A percentile compares a stretch with the other conserved stretches of the same genome.
Conservation (phyloP, 768 basidiomycete species). For the Saitozyma sp. region DNA sequence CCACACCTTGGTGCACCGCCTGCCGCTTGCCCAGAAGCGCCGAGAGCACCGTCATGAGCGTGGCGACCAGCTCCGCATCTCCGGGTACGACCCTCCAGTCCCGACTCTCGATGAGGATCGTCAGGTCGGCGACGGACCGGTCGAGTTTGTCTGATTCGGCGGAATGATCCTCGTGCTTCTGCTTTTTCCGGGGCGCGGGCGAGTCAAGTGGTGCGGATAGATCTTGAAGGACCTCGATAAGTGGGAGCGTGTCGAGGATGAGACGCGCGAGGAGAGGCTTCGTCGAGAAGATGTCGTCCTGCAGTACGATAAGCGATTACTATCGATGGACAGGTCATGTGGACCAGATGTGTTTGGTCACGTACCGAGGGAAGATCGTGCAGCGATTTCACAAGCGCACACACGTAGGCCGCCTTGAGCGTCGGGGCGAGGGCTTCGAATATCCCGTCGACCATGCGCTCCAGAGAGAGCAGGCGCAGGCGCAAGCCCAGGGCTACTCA, state of each 20-base stretch:
- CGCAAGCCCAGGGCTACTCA: conserved; percentile 4
- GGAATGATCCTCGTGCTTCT: conserved; percentile 56
- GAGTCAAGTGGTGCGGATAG: conserved; percentile 32
- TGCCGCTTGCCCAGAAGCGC: conserved; percentile 61
- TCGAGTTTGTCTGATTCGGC: conserved; percentile 17
- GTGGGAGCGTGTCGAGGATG: conserved; percentile 13
- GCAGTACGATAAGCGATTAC: background rate
- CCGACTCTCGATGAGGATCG: conserved; percentile 63
- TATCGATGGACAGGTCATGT: too few relatives aligned
- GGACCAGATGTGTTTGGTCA: background rate
- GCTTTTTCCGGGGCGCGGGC: conserved; percentile 50
- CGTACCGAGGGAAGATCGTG: conserved; percentile 11
- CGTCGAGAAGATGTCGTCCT: conserved; percentile 16
- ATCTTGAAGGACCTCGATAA: conserved; percentile 20
- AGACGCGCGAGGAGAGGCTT: conserved; percentile 16
- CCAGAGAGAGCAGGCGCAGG: conserved; percentile 19
- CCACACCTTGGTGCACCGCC: conserved; percentile 62
- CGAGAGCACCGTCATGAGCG: conserved; percentile 70
- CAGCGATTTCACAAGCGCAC: conserved; percentile 60
- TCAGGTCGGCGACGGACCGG: conserved; percentile 33
- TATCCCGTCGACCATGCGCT: conserved; percentile 54
- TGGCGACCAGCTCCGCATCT: conserved; percentile 69
- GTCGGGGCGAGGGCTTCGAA: conserved; percentile 61
- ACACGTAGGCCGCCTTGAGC: conserved; percentile 62
- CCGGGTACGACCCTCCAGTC: conserved; percentile 66